Base-by-base conservation (phyloP, 768 basidiomycete species). In the Clitopilus passeckerianus region DNA sequence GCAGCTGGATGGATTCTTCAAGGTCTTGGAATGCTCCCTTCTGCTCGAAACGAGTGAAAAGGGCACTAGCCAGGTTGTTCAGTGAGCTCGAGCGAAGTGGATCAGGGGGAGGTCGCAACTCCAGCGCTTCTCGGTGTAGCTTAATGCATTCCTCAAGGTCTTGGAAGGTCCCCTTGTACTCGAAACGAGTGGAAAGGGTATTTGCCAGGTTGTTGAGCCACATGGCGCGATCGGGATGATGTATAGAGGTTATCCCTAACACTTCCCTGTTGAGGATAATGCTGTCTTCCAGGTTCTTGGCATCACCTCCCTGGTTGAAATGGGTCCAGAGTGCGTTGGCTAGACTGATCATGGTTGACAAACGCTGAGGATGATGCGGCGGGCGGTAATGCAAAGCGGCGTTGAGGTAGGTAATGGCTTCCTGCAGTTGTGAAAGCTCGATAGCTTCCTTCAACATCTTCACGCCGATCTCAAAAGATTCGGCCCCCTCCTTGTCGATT, bases 61-160 rank as follows among this genome's bases (percentile, higher is more conserved):
- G 54, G 15, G 63, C 53, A 33, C 10, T 46, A 7, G 55, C 60
- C 8, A 62, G 58, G 44, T 63, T 63, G 16, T 52, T 58, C 33
- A 67, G 60, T 6, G 59, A 46, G 1, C 34, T 56, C 2, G 56
- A 22, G 16, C 61, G 65, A 54, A 46, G 44, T 20, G 64, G 60
- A 58, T 71, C 59, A 20, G 37, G 5, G n/a, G 37, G 5, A n/a
- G 37, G 37, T 41, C 37, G 3, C 10, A 4, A 12, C 3, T 41
- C 37, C n/a, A 41, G 37, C 5, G 37, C 37, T 41, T 41, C 37
- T 24, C 57, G 50, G 27, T 65, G 54, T 5, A 46, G 27, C 16
- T 5, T 15, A 30, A 72, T 68, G 5, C 69, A 68, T 56, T 66
- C 57, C 8, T 67, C 57, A 14, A 70, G 57, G 43, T 64, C 61